Evolutionary conservation across 2,329 filamentous ascomycete genomes (phyloP), one percentile per base, ranked within the genome.

Genomic region (Ascocoryne sarcoides): DNA sequence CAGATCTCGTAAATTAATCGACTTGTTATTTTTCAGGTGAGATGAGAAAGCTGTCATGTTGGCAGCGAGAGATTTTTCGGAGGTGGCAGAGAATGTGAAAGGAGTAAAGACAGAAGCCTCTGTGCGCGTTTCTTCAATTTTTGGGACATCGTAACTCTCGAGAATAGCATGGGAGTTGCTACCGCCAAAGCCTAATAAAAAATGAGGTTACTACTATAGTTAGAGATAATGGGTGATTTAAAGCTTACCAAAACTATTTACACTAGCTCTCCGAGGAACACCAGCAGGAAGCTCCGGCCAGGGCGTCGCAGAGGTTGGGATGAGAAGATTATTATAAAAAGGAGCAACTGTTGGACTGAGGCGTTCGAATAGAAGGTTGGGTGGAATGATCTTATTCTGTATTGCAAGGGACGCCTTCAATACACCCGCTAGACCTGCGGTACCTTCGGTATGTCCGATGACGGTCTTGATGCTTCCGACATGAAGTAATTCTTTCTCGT

Each of bases 331-430:
- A 5, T 41, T 15, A 23, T 46, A 44, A 36, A 46, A 51, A 12
- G 45, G 49, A 20, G 41, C 40, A 12, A 64, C 56, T n/a, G 26
- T 36, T 10, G 49, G 47, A 36, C 39, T 48, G 20, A 46, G 43
- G 5, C 31, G 35, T 7, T 48, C 36, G 29, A 51, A 51, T 2
- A 40, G 39, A 28, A 49, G 7, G 18, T 47, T 50, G 20, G 38
- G 34, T n/a, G 62, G 59, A 26, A 67, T 61, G 10, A 64, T 54
- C 2, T 59, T 60, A 21, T 60, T 59, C 30, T 46, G 34, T 7
- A 62, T 16, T 2, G 52, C 48, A n/a, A 59, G 37, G 5, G 50
- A 42, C 3, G 44, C 37, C 36, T 56, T 59, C 19, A 55, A 43
- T 5, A 53, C 9, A 14, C 47, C 49, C 10, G 53, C 51, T 16